Base-by-base conservation (phyloP, 768 basidiomycete species). In the Rhizopogon vinicolor region DNA sequence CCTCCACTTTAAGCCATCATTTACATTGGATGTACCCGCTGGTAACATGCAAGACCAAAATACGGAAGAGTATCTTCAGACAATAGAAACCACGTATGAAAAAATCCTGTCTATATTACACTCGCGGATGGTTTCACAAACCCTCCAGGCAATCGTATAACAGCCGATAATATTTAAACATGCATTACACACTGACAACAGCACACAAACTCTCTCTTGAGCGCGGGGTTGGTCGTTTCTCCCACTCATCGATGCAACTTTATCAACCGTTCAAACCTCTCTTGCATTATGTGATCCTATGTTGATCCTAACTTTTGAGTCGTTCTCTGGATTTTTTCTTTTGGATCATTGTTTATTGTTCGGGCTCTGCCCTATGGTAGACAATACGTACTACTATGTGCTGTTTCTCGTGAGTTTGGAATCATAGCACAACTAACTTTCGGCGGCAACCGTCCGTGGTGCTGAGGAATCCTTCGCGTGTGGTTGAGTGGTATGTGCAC, bases 1-100 rank as follows among this genome's bases (percentile, higher is more conserved):
- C 62, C 85, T 86, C 0, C 62, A 80, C 16, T 95, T 92, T 63
- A 85, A 76, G 9, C 93, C 92, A 0, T 88, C 87, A 0, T 95
- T 94, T 65, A 87, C 83, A 1, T 75, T 95, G 28, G 89, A 91
- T 57, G 82, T 94, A 1, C 80, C 84, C 0, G 67, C 77, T 35
- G 90, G 91, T 5, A 87, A 82, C 56, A 86, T 86, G 79, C 78
- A 74, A 54, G 91, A 95, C 58, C 78, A 81, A 44, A 95, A 95
- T 63, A 78, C 79, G 0, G 72, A 79, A 0, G 81, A 79, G 14
- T 83, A 89, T 60, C 61, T 90, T 14, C 54, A 60, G 7, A 60
- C 63, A 9, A 65, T 89, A 3, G 75, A 82, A 61, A 49, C 58
- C 7, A 57, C 72, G 12, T 85, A 76, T 57, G 66, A 68, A 12